Evolutionary conservation across 2,329 filamentous ascomycete species (phyloP).

Genomic region (Zasmidium cellare): DNA sequence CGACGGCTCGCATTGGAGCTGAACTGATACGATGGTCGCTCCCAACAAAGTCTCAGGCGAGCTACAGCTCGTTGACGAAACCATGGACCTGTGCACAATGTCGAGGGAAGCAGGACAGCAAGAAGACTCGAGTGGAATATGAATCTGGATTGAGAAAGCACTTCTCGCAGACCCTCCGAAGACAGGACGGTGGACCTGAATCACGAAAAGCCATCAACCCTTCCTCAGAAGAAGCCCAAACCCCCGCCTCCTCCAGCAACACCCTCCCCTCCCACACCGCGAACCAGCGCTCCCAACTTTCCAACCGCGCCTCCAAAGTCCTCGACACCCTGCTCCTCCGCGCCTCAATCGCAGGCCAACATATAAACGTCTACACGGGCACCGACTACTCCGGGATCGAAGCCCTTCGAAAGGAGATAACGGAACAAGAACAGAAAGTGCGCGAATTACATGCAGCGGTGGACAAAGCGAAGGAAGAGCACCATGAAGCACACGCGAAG

Average conservation of each 20-base stretch:
- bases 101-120: conserved; percentile 10
- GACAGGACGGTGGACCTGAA: conserved; percentile 8
- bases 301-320: conserved; percentile 65
- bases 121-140: neutral
- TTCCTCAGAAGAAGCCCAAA: neutral
- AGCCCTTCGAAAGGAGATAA: conserved; percentile 76
- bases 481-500: conserved; percentile 79
- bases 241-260: conserved; percentile 15
- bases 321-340: conserved; percentile 91
- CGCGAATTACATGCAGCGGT: conserved; percentile 65
- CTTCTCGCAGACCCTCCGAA: conserved; percentile 15
- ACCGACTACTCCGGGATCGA: conserved; percentile 86
- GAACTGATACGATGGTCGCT: conserved; percentile 4
- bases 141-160: conserved; percentile 6
- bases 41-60: neutral
- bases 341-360: conserved; percentile 79
- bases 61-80: neutral
- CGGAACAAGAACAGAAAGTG: conserved; percentile 60
- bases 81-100: conserved; percentile 26
- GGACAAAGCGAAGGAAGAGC: conserved; percentile 68
- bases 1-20: conserved; percentile 5
- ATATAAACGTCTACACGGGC: conserved; percentile 90
- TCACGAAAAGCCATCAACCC: neutral
- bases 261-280: conserved; percentile 56
- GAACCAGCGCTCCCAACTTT: conserved; percentile 56